Conservation (phyloP, 2,329 filamentous ascomycete species). For the Ceratocystis cubensis region DNA sequence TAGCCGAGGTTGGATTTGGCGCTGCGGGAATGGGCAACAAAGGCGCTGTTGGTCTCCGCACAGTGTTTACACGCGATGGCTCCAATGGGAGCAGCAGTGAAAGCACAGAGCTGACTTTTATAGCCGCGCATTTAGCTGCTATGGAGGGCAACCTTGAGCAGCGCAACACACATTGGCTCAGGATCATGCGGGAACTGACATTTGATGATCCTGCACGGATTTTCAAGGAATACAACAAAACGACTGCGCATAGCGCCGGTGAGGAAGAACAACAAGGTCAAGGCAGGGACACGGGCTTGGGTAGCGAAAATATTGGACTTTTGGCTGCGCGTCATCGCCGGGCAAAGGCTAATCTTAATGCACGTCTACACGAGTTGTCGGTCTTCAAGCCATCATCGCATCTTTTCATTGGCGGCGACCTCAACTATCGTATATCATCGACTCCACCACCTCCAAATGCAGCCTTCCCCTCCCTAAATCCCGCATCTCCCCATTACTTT, state of each 20-base stretch:
- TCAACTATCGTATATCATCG: conserved; percentile 83
- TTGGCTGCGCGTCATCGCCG: conserved; percentile 29
- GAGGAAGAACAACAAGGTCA: background rate
- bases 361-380: conserved; percentile 39
- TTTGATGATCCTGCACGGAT: conserved; percentile 48
- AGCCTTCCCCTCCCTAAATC: conserved; percentile 48
- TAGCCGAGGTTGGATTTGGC: conserved; percentile 75
- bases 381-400: conserved; percentile 66
- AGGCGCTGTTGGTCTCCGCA: conserved; percentile 69
- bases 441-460: conserved; percentile 49
- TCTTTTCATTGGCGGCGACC: conserved; percentile 77
- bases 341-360: conserved; percentile 31
- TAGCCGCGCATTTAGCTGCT: conserved; percentile 76
- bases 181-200: conserved; percentile 65
- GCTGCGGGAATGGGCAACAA: conserved; percentile 88
- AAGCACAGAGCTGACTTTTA: conserved; percentile 63
- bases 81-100: conserved; percentile 25
- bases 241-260: background rate
- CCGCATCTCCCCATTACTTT: conserved; percentile 48
- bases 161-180: conserved; percentile 80
- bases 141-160: conserved; percentile 66
- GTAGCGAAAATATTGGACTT: conserved; percentile 24
- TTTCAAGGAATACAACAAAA: conserved; percentile 23
- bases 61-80: conserved; percentile 41
- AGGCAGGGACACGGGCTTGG: conserved; percentile 5